phyloP scores from a whole-genome alignment of 2,329 filamentous ascomycete genomes.

The Aspergillus arachidicola region DNA sequence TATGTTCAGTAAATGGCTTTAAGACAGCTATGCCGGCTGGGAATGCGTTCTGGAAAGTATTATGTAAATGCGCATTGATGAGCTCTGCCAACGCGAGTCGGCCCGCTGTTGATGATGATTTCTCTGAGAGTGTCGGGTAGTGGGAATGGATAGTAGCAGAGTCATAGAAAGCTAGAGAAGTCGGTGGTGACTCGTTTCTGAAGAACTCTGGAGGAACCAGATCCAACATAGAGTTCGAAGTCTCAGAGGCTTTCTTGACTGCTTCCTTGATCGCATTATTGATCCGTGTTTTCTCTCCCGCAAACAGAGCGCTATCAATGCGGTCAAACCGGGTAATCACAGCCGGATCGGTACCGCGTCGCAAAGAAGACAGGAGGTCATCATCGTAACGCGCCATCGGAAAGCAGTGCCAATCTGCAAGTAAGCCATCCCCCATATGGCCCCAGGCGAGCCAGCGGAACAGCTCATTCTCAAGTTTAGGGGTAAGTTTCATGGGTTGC shows the following conservation, averaged over 20 bases:
- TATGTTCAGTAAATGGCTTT: constrained; percentile 76
- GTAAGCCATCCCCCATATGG: constrained; percentile 80
- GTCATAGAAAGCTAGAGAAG: constrained; percentile 78
- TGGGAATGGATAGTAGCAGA: constrained; percentile 61
- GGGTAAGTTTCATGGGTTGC: constrained; percentile 61
- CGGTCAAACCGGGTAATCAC: constrained; percentile 72
- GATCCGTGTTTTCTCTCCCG: constrained; percentile 67
- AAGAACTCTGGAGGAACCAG: constrained; percentile 64
- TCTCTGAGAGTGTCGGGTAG: constrained; percentile 69
- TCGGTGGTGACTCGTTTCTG: constrained; percentile 66
- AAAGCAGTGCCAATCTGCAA: constrained; percentile 76
- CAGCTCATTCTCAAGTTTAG: constrained; percentile 67
- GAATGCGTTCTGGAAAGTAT: constrained; percentile 80
- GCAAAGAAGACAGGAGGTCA: constrained; percentile 69
- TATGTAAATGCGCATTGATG: constrained; percentile 83
- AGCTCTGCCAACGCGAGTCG: constrained; percentile 69
- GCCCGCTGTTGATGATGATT: constrained; percentile 61
- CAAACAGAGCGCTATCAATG: constrained; percentile 71
- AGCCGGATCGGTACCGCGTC: constrained; percentile 72
- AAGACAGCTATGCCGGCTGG: constrained; percentile 75
- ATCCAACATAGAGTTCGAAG: constrained; percentile 65
- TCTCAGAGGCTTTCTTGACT: constrained; percentile 58
- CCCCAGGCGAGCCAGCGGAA: constrained; percentile 92
- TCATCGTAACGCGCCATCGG: constrained; percentile 82
- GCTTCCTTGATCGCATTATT: constrained; percentile 64